Evolutionary conservation across 352 stramenopile species (phyloP).

Genomic region (Globisporangium okanoganense): DNA sequence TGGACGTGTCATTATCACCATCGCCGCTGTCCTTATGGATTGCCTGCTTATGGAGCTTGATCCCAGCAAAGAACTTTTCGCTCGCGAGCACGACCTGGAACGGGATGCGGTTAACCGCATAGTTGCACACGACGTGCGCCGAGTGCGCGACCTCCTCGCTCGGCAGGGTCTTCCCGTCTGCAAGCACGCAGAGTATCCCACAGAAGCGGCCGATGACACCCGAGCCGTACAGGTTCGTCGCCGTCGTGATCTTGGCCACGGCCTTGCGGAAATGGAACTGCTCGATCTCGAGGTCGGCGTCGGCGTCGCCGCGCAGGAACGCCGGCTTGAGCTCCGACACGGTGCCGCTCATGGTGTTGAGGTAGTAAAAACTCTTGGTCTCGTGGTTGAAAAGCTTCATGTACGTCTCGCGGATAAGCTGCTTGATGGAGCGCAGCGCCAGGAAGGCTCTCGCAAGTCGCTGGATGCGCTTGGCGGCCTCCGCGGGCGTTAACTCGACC

Average conservation of each 20-base stretch:
- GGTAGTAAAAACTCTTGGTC: slow-evolving; percentile 59
- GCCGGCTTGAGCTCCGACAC: slow-evolving; percentile 35
- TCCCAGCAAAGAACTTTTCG: slow-evolving; percentile 43
- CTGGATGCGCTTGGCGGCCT: slow-evolving; percentile 52
- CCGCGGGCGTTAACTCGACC: slow-evolving; percentile 17
- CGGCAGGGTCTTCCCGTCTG: slow-evolving; percentile 45
- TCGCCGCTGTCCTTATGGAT: neutral
- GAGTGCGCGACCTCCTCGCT: slow-evolving; percentile 30
- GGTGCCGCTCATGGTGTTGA: slow-evolving; percentile 51
- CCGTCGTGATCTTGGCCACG: slow-evolving; percentile 52
- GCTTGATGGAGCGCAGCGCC: slow-evolving; percentile 30
- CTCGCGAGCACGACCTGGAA: slow-evolving; percentile 45
- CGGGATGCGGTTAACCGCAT: slow-evolving; percentile 29
- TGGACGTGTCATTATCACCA: neutral
- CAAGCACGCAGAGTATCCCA: slow-evolving; percentile 44
- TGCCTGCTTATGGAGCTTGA: slow-evolving; percentile 19
- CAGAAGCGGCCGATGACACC: slow-evolving; percentile 48
- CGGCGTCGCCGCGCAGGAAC: slow-evolving; percentile 39
- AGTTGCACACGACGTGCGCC: slow-evolving; percentile 53
- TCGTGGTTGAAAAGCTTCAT: slow-evolving; percentile 67
- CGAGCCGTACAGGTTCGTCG: slow-evolving; percentile 38
- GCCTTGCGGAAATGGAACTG: slow-evolving; percentile 60
- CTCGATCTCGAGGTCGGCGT: slow-evolving; percentile 60
- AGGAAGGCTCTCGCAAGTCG: slow-evolving; percentile 35
- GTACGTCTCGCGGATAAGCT: slow-evolving; percentile 58